Base-by-base conservation (phyloP, 352 stramenopile species). In the Globisporangium orthogonon region DNA sequence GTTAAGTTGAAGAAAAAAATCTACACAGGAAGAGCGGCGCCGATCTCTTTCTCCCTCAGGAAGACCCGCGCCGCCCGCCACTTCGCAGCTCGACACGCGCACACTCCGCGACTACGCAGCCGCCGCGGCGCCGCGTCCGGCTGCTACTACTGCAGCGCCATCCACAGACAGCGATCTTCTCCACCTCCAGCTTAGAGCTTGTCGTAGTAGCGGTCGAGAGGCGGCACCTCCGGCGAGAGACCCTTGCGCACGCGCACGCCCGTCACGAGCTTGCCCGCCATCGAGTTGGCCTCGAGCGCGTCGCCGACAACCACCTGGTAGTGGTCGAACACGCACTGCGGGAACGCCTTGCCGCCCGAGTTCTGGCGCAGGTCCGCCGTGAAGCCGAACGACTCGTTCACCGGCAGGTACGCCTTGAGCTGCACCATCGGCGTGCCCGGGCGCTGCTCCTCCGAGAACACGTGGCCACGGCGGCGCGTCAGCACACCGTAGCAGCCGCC, bases 311-410 rank as follows among this genome's bases (percentile, higher is more conserved):
- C 94, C 55, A 88, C 75, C 76, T 99, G 92, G 95, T 97, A 99
- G 85, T 99, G 97, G 86, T 99, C 93, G 75, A 99, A 99, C 54
- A 97, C 91, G 69, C 94, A 98, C 78, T 99, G 97, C 47, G 97
- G 97, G 95, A 99, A 99, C 43, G 97, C 97, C 91, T 99, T 99
- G 79, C 97, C 97, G 69, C 96, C 97, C n/a, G 97, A 99, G 78
- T 96, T 89, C 53, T 97, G 96, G 82, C 97, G 95, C 50, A 99
- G 83, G 70, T 98, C 96, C 56, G 92, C 94, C 52, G 96, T 99
- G 91, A 99, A 99, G 65, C 97, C 97, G 74, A 99, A 99, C 52
- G 97, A 99, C 82, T 99, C 97, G 86, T 98, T 98, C 33, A 99
- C 97, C 67, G 97, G 97, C 70, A 99, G 74, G 89, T 99, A 99